Base-by-base conservation (phyloP, 495 filamentous ascomycete genomes). In the Tuber umbilicatum region DNA sequence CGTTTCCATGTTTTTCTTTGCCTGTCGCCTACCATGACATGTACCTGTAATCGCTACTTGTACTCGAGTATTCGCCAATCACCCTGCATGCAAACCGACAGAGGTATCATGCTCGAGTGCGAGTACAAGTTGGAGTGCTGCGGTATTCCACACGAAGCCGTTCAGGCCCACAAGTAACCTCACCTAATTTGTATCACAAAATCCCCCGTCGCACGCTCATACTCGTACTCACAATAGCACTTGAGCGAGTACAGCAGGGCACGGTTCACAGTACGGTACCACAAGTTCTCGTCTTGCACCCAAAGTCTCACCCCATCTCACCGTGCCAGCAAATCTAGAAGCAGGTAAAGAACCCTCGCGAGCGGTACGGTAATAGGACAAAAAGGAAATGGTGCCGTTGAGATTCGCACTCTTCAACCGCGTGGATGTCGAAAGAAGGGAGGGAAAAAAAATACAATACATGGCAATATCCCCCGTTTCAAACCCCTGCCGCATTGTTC, bases 401-500 rank as follows among this genome's bases (percentile, higher is more conserved):
- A n/a, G n/a, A 16, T n/a, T 16, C 12, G 12, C n/a, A 21, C 55
- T 31, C n/a, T 64, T 9, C 55, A 27, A 55, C 47, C 43, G 27
- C 31, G 37, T 70, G 47, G 68, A 69, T 71, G 69, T 21, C 40
- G 43, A 72, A 17, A 68, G 67, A 2, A 37, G 31, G 43, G 31
- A 35, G 23, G 47, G 71, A 67, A 70, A 45, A 40, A 69, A 42
- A 78, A 69, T 6, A 16, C 19, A 16, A 16, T 60, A 41, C 55
- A 55, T 9, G 23, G 16, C 27, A 64, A 64, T 64, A 31, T 64
- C 55, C n/a, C 9, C n/a, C n/a, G 27, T 64, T 64, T 17, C 55
- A 27, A 64, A 64, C n/a, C 10, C 55, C 10, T 6, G 0, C 55
- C 27, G 55, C 55, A 64, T 64, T 12, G 55, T 64, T 64, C 27